Base-by-base conservation (phyloP, 106 monocot species). In the Allium sativum region DNA sequence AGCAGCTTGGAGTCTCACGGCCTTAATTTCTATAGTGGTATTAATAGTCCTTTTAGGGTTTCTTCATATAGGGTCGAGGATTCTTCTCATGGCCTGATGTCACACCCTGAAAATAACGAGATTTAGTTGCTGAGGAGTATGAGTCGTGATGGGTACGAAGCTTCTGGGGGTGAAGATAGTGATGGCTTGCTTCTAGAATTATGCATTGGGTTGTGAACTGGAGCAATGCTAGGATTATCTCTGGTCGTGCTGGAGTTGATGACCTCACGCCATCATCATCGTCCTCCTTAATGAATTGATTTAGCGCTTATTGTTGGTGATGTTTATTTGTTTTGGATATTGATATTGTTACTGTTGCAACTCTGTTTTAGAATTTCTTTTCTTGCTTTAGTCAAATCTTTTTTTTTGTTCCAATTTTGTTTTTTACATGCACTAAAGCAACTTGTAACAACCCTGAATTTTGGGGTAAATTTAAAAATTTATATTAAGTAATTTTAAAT, bases 101-200 rank as follows among this genome's bases (percentile, higher is more conserved):
- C 31, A 2, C 31, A 3, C 31, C 62, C 73, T 47, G 86, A 86
- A 57, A 77, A 78, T n/a, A 81, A 65, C 61, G 78, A 73, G 13
- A 68, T 68, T 45, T 56, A 66, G 11, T 70, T 79, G 42, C 72
- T 76, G n/a, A 80, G 87, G 47, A 87, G 87, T 9, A 74, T 77
- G 1, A 88, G 82, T 17, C 84, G 84, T 12, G 93, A 93, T 66
- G 93, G 93, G 9, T 93, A 93, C 43, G 93, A 93, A 73, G 93
- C 93, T 56, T 93, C 93, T 14, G 93, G 93, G 40, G 93, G 93
- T 21, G 93, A 93, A 71, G 93, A 93, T 65, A 88, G 87, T 14
- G 93, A 93, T 31, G 68, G 14, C 72, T 88, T 12, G 82, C 84
- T 0, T 75, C 88, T 0, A 81, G 84, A 68, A 88, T 88, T 21